Conservation (phyloP, 1,139 yeast species). For the Diutina pseudorugosa region DNA sequence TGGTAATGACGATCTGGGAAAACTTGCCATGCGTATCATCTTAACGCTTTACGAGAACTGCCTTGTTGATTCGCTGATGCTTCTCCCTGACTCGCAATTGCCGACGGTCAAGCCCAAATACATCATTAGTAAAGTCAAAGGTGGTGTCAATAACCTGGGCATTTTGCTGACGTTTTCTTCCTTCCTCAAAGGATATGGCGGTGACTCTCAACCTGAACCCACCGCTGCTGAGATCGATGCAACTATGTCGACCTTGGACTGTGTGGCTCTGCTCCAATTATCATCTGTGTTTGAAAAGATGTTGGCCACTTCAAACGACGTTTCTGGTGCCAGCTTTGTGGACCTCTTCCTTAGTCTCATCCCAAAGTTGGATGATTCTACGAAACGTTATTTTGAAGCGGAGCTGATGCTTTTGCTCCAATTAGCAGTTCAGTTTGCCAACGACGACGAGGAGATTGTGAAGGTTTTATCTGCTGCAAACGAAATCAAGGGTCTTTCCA, state of each 20-base stretch:
- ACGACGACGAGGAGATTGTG: background rate
- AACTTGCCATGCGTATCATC: constrained; percentile 43
- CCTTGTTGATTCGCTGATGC: constrained; percentile 55
- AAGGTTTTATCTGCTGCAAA: constrained; percentile 13
- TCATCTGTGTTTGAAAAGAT: constrained; percentile 36
- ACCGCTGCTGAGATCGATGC: constrained; percentile 85
- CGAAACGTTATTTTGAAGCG: constrained; percentile 37
- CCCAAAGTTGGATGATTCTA: constrained; percentile 22
- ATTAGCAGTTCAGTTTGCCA: constrained; percentile 19
- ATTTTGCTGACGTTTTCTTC: constrained; percentile 84
- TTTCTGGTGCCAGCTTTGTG: constrained; percentile 12
- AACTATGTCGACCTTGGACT: constrained; percentile 71
- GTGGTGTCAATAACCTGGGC: constrained; percentile 21
- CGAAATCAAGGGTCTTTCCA: constrained; percentile 8
- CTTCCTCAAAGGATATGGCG: constrained; percentile 76
- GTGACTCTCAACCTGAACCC: constrained; percentile 74
- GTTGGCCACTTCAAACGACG: constrained; percentile 17
- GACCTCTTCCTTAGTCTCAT: constrained; percentile 16
- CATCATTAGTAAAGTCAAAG: constrained; percentile 45
- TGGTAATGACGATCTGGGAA: constrained; percentile 9
- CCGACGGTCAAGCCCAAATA: constrained; percentile 53
- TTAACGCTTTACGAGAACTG: constrained; percentile 63
- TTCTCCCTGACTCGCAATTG: constrained; percentile 39
- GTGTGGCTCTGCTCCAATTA: constrained; percentile 58
- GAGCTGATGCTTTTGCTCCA: constrained; percentile 48